These are phyloP conservation scores for Phytophthora vignae DNA, from an alignment of 352 stramenopile species.

Conservation along the genomic window DNA sequence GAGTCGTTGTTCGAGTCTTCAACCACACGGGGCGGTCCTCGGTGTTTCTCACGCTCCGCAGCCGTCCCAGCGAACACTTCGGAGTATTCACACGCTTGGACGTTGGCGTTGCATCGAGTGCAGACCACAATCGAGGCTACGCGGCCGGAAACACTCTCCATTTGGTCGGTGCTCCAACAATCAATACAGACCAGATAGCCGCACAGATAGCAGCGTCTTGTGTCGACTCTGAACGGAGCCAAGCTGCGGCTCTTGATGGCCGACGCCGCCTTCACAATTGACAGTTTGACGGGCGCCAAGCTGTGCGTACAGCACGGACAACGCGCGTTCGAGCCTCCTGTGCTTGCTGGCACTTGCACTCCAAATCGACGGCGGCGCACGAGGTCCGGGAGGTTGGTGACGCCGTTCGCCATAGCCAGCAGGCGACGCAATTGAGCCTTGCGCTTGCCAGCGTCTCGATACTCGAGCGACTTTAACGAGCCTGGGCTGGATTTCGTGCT, in stretches of 20 bases:
- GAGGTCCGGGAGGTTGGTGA: slow-evolving; percentile 40
- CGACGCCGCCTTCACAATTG: slow-evolving; percentile 7
- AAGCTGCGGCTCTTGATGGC: slow-evolving; percentile 12
- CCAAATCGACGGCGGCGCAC: slow-evolving; percentile 51
- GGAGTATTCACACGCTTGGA: slow-evolving; percentile 50
- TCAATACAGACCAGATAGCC: slow-evolving; percentile 28
- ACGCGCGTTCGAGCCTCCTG: slow-evolving; percentile 34
- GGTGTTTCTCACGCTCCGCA: slow-evolving; percentile 1
- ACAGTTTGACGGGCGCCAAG: slow-evolving; percentile 36
- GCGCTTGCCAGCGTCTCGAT: neutral
- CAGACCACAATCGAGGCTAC: slow-evolving; percentile 44
- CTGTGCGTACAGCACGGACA: slow-evolving; percentile 50
- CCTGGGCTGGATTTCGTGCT: neutral
- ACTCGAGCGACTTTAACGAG: neutral
- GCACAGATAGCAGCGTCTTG: slow-evolving; percentile 28
- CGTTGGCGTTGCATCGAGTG: slow-evolving; percentile 37
- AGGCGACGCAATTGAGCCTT: slow-evolving; percentile 4
- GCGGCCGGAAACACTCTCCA: slow-evolving; percentile 23
- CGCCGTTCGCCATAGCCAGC: slow-evolving; percentile 21
- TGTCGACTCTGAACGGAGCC: slow-evolving; percentile 12
- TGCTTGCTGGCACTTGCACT: slow-evolving; percentile 10
- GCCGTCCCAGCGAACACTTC: slow-evolving; percentile 4
- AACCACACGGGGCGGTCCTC: slow-evolving; percentile 4
- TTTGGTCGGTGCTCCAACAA: slow-evolving; percentile 23
- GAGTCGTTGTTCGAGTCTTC: slow-evolving; percentile 4